A percentile compares a stretch with the other conserved stretches of the same genome.
phyloP scores from a whole-genome alignment of 768 basidiomycete species.

The Strobilomyces echinocephalus region DNA sequence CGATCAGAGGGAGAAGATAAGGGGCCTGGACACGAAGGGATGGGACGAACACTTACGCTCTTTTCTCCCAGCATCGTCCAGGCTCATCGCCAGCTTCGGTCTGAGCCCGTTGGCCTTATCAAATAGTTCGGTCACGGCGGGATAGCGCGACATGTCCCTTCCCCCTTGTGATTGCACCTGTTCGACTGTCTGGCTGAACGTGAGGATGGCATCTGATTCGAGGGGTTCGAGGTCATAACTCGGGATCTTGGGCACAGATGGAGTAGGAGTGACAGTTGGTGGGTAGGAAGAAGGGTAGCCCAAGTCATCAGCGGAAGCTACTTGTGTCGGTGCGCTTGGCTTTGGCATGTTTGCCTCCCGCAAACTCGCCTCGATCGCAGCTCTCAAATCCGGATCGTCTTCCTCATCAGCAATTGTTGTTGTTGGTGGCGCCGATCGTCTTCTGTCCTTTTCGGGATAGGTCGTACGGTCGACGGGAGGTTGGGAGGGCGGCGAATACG shows the following conservation, averaged over 20 bases:
- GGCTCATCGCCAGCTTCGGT: conserved; percentile 76
- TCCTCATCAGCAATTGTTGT: conserved; percentile 52
- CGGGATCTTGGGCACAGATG: conserved; percentile 51
- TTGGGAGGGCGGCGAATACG: conserved; percentile 52
- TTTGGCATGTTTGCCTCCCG: conserved; percentile 76
- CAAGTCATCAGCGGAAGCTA: conserved; percentile 50
- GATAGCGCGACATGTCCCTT: conserved; percentile 73
- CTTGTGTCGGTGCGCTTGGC: conserved; percentile 69
- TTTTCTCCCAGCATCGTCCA: conserved; percentile 83
- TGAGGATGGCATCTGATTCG: conserved; percentile 82
- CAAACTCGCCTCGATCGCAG: conserved; percentile 93
- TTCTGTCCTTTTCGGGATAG: conserved; percentile 32
- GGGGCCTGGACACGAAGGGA: neutral
- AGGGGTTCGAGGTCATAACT: conserved; percentile 76
- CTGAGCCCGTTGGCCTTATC: conserved; percentile 75
- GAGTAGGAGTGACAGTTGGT: conserved; percentile 36
- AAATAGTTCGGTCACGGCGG: conserved; percentile 78
- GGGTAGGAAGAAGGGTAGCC: conserved; percentile 45
- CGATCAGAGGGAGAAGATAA: neutral
- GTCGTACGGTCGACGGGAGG: conserved; percentile 63
- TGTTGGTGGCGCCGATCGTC: conserved; percentile 19
- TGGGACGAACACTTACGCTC: conserved; percentile 53
- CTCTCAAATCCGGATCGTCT: conserved; percentile 85
- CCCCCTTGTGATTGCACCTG: conserved; percentile 76
- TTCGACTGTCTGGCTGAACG: conserved; percentile 87